A percentile compares a stretch with the other conserved stretches of the same genome.
phyloP scores from a whole-genome alignment of 73 alveolate species.

The Symbiodinium natans region DNA sequence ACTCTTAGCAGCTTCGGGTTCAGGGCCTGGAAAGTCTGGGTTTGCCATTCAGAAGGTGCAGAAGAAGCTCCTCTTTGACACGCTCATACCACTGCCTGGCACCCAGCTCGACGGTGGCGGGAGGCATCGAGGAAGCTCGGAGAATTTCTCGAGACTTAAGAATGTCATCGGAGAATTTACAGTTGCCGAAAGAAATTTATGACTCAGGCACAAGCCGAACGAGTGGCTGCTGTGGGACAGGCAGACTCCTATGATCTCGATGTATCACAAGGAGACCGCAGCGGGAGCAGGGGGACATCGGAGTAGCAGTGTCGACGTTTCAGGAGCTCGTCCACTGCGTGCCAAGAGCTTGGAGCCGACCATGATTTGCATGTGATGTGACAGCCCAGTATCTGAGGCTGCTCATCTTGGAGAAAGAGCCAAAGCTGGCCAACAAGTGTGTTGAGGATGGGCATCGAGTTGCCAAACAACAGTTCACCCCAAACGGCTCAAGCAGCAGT shows the following conservation, averaged over 20 bases:
- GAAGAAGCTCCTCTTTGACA: conserved; percentile 29
- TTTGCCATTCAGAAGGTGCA: conserved; percentile 37
- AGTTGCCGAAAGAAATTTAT: no score
- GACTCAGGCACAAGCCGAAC: conserved; percentile 84
- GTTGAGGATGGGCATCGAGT: background rate
- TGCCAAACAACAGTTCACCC: no score
- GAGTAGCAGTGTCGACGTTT: no score
- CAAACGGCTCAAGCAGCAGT: no score
- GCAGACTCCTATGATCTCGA: conserved; percentile 84
- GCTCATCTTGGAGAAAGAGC: conserved; percentile 65
- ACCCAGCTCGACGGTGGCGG: background rate
- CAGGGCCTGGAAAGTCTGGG: background rate
- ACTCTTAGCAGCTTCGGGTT: background rate
- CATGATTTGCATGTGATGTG: background rate
- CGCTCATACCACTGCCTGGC: conserved; percentile 29
- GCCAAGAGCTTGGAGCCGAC: background rate
- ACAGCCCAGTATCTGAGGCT: background rate
- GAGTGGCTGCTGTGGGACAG: conserved; percentile 93
- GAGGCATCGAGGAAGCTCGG: background rate
- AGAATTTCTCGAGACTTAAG: no score
- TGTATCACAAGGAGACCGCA: conserved; percentile 65
- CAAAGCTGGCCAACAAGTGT: conserved; percentile 17
- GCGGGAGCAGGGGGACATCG: background rate
- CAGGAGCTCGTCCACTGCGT: conserved; percentile 87
- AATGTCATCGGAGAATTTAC: background rate